Percentiles rank a stretch among this genome's conserved stretches.
These are phyloP conservation scores for Amaranthus tricolor DNA, from an alignment of 179 eudicot species.

Conservation along the genomic window DNA sequence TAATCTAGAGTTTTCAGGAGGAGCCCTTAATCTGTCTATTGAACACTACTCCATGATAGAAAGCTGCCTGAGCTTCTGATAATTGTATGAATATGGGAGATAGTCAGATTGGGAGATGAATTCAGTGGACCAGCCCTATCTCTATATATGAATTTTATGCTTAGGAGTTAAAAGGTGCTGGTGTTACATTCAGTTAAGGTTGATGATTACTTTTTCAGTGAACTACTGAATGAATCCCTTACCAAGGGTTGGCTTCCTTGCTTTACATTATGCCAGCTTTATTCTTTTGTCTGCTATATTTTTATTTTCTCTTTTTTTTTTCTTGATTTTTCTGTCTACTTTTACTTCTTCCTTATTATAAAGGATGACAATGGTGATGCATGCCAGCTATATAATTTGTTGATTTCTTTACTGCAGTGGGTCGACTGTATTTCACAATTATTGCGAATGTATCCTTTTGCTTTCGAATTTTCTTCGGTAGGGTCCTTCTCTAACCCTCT, in stretches of 20 bases:
- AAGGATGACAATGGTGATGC: background rate
- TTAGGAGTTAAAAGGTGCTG: background rate
- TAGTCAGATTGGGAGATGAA: background rate
- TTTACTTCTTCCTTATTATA: background rate
- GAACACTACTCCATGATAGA: no score
- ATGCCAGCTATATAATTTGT: constrained; percentile 2
- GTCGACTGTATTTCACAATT: constrained; percentile 95
- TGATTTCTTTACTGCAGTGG: constrained; percentile 63
- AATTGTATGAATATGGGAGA: background rate
- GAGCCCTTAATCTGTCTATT: no score
- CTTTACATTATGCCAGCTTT: background rate
- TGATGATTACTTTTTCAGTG: background rate
- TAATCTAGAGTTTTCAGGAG: no score
- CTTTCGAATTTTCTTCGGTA: constrained; percentile 95
- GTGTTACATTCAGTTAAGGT: background rate
- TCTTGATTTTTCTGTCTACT: background rate
- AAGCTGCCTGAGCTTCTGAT: background rate
- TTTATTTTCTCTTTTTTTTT: background rate
- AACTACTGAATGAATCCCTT: background rate
- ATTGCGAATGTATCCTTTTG: constrained; percentile 92
- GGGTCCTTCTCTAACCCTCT: constrained; percentile 20
- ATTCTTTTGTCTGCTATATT: background rate
- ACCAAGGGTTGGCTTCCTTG: background rate
- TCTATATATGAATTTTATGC: background rate
- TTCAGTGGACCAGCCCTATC: background rate